Percentiles rank a stretch among this genome's conserved stretches.
These are phyloP conservation scores for Lyophyllum shimeji DNA, from an alignment of 768 basidiomycete species.

Conservation along the genomic window DNA sequence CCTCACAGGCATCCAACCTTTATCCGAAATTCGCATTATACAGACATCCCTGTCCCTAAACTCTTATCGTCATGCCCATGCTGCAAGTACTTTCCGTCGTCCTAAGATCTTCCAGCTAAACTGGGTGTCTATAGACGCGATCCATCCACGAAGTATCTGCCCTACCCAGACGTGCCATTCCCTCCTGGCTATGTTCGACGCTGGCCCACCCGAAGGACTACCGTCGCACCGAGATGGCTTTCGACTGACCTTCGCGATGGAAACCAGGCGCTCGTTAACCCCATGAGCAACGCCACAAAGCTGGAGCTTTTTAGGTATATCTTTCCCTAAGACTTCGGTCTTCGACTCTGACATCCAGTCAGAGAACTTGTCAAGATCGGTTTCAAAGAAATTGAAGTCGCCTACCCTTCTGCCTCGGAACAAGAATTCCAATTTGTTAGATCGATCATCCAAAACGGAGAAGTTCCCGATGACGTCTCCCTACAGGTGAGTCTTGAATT, in stretches of 20 bases:
- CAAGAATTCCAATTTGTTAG: constrained; percentile 79
- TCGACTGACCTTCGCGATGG: constrained; percentile 84
- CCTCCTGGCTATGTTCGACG: constrained; percentile 45
- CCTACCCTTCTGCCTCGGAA: constrained; percentile 82
- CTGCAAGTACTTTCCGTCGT: constrained; percentile 31
- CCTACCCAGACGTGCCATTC: constrained; percentile 66
- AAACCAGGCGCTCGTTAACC: constrained; percentile 81
- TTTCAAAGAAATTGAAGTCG: constrained; percentile 85
- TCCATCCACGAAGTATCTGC: constrained; percentile 69
- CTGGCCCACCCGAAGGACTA: constrained; percentile 70
- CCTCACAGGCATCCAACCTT: not conserved
- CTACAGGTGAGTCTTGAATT: constrained; percentile 54
- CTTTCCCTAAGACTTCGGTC: not conserved
- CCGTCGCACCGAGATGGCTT: constrained; percentile 72
- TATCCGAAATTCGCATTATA: not conserved
- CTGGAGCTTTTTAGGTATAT: constrained; percentile 47
- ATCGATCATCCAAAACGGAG: constrained; percentile 60
- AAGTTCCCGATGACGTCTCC: constrained; percentile 77
- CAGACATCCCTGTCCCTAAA: not conserved
- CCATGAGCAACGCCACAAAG: constrained; percentile 73
- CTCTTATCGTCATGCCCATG: constrained; percentile 40
- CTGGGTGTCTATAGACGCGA: constrained; percentile 41
- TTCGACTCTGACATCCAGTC: constrained; percentile 55
- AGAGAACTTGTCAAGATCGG: constrained; percentile 70
- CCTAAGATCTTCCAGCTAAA: not conserved